Evolutionary conservation across 148 eudicot species (phyloP), one percentile per base, ranked within the genome.

Genomic region (Hydrangea macrophylla): DNA sequence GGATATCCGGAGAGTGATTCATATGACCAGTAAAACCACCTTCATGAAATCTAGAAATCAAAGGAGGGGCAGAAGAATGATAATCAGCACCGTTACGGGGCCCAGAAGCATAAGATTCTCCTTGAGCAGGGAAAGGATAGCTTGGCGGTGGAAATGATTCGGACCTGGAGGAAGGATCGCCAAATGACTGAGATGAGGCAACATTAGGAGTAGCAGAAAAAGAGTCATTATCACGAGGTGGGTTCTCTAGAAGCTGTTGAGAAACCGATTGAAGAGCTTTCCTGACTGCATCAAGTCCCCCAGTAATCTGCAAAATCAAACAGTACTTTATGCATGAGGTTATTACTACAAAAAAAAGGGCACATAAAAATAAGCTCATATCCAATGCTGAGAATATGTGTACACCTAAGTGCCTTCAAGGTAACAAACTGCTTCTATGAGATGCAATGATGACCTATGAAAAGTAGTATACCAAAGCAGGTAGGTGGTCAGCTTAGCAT

Each of bases 231-330:
- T 87, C 87, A 22, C 42, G 78, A 59, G 78, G 62, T 45, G 79
- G 58, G 77, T 78, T 64, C 77, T 79, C 90, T 59, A 89, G 64
- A 28, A 89, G 83, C 62, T 82, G 90, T 71, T 81, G 86, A 24
- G 89, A 87, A 78, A 91, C 83, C 51, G 80, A 72, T 72, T 72
- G 81, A 79, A 89, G 79, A 58, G 97, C 99, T 80, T 78, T 87
- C 80, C 79, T 84, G 48, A 89, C 84, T 7, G 84, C 85, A 79
- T 91, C 85, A 55, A 73, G 75, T 18, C 27, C 59, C 24, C 99
- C 99, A 24, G 79, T 79, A 45, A 94, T 87, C 99, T 94, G 90
- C 78, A 79, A 65, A 10, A 35, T 25, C 33, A 54, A 44, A 56
- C 22, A 7, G 56, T 59, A 22, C 37, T 18, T 48, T 48, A 48